Base-by-base conservation (phyloP, 306 rosid genomes). In the Vachellia collinsii region DNA sequence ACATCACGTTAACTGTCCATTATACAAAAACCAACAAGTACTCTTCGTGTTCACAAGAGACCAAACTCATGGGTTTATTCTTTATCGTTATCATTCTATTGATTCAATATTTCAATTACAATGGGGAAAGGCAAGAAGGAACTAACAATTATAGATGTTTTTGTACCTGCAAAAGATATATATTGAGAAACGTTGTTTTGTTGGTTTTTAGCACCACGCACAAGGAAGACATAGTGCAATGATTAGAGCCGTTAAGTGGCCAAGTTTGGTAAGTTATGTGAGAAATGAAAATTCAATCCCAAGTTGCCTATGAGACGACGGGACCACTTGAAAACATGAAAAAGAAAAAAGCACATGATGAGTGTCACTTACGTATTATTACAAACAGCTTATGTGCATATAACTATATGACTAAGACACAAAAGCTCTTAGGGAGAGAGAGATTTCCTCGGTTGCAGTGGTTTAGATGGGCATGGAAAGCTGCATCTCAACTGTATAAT, bases 201-300 rank as follows among this genome's bases (percentile, higher is more conserved):
- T 75, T 80, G 87, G 74, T 12, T 79, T 75, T 74, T n/a, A 64
- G 56, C 80, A 77, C 78, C 29, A 61, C 68, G 29, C 67, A 4
- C 72, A 64, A 50, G 59, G 87, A 87, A 87, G 91, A 79, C 83
- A 80, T 39, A 46, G 78, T 62, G 87, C 88, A 89, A 87, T 87
- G 85, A 89, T 89, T 84, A 58, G 80, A 69, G 56, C 77, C 75
- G 77, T 79, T 81, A 72, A 85, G 85, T 85, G 88, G 87, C 83
- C 91, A 84, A 75, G 88, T 87, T 83, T 86, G 64, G 51, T 39
- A 61, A 36, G 43, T 29, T 58, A 68, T 11, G 68, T 63, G 43
- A 58, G 62, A 34, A 68, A 68, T n/a, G 50, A 43, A 11, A 4
- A n/a, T 42, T 77, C 11, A 54, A 75, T 61, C 80, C 80, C 36